These are phyloP conservation scores for Microbotryomycetes sp. DNA, from an alignment of 1,284 basidiomycete genomes.

Conservation along the genomic window DNA sequence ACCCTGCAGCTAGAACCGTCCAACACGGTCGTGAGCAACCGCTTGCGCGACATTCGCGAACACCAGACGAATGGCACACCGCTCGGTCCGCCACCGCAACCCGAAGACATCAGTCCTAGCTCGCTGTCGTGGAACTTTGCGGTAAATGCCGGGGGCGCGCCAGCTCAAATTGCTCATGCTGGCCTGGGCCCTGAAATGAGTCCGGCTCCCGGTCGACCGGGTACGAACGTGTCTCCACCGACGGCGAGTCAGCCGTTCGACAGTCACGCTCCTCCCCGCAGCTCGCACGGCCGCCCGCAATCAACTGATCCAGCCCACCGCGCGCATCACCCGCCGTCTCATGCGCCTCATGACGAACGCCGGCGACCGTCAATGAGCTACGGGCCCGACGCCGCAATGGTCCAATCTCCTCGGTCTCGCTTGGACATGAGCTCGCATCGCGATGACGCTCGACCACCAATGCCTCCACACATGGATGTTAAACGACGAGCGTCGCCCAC, in stretches of 20 bases:
- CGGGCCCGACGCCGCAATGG: neutral
- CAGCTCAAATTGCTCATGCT: slow-evolving; percentile 14
- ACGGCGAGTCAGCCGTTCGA: slow-evolving; percentile 21
- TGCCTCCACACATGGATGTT: slow-evolving; percentile 4
- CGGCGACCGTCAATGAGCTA: slow-evolving; percentile 6
- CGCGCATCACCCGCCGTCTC: neutral
- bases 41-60: slow-evolving; percentile 46
- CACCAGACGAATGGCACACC: slow-evolving; percentile 29
- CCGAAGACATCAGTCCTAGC: slow-evolving; percentile 34
- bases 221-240: slow-evolving; percentile 6
- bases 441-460: slow-evolving; percentile 21
- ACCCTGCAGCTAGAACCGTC: slow-evolving; percentile 80
- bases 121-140: slow-evolving; percentile 30
- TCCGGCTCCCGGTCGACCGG: slow-evolving; percentile 8
- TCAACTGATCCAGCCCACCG: slow-evolving; percentile 25
- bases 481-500: slow-evolving; percentile 14
- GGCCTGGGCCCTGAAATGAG: slow-evolving; percentile 21
- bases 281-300: slow-evolving; percentile 11
- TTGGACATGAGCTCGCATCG: slow-evolving; percentile 1
- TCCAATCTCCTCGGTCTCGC: slow-evolving; percentile 19
- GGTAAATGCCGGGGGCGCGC: slow-evolving; percentile 22
- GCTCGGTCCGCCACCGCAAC: slow-evolving; percentile 30
- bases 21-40: slow-evolving; percentile 69
- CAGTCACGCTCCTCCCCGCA: slow-evolving; percentile 1
- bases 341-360: slow-evolving; percentile 1